phyloP scores from a whole-genome alignment of 1,139 yeast species.

The Yamadazyma diospyri region DNA sequence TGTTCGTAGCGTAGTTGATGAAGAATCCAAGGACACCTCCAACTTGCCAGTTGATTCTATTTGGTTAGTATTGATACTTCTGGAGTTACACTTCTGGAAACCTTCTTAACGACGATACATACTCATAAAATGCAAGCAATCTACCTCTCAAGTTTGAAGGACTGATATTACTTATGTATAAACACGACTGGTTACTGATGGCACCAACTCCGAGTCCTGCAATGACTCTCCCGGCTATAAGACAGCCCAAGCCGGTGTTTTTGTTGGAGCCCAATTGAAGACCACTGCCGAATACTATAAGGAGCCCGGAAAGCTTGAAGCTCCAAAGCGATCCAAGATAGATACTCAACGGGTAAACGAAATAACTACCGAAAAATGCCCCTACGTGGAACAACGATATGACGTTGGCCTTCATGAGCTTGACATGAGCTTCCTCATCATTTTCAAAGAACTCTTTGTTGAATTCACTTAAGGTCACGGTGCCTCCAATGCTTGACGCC shows the following conservation, averaged over 20 bases:
- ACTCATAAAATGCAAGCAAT: conserved; percentile 47
- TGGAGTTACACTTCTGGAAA: neutral
- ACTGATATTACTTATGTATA: conserved; percentile 29
- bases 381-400: conserved; percentile 36
- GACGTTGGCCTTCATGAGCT: conserved; percentile 23
- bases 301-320: conserved; percentile 25
- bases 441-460: conserved; percentile 23
- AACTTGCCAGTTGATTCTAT: conserved; percentile 41
- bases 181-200: conserved; percentile 31
- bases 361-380: conserved; percentile 29
- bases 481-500: conserved; percentile 34
- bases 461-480: conserved; percentile 26
- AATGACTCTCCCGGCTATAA: conserved; percentile 26
- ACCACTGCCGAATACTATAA: conserved; percentile 44
- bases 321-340: conserved; percentile 25
- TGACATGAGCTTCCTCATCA: conserved; percentile 15
- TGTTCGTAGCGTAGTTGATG: conserved; percentile 38
- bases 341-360: conserved; percentile 28
- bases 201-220: conserved; percentile 37
- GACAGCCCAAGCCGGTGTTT: conserved; percentile 9
- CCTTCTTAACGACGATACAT: neutral
- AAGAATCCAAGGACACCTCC: conserved; percentile 47
- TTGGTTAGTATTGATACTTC: neutral
- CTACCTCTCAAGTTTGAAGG: conserved; percentile 31
- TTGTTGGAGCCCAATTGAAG: conserved; percentile 16